phyloP scores from a whole-genome alignment of 148 eudicot species.

The Chenopodium suecicum region DNA sequence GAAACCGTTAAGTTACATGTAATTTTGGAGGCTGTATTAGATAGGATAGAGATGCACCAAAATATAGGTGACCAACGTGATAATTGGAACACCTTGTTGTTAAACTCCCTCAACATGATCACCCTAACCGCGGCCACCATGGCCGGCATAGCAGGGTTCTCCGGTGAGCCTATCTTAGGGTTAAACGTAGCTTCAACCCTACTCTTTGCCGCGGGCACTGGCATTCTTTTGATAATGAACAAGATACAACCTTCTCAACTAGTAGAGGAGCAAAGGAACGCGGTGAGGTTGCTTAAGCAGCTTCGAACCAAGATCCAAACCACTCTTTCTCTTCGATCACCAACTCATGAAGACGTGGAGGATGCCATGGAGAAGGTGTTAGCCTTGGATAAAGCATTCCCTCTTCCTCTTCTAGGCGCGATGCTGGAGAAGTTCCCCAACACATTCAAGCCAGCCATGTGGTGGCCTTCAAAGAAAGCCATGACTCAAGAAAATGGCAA shows the following conservation, averaged over 20 bases:
- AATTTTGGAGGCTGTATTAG: constrained; percentile 47
- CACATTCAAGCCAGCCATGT: constrained; percentile 40
- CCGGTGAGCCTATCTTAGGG: background rate
- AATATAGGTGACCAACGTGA: constrained; percentile 54
- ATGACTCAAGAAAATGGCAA: background rate
- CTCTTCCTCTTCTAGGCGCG: constrained; percentile 59
- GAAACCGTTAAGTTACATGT: constrained; percentile 29
- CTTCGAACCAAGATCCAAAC: constrained; percentile 41
- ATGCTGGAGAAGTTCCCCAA: constrained; percentile 67
- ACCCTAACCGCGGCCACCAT: constrained; percentile 65
- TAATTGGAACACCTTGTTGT: constrained; percentile 62
- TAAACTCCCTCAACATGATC: constrained; percentile 58
- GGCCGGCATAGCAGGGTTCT: constrained; percentile 38
- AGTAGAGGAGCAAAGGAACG: constrained; percentile 66
- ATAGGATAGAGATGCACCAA: constrained; percentile 70
- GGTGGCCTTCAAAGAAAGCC: constrained; percentile 42
- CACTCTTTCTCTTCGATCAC: constrained; percentile 17
- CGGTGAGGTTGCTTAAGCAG: constrained; percentile 52
- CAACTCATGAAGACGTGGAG: constrained; percentile 33
- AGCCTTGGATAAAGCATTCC: constrained; percentile 56
- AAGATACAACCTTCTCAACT: constrained; percentile 78
- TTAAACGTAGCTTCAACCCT: constrained; percentile 47
- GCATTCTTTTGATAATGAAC: constrained; percentile 53
- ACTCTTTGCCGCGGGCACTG: constrained; percentile 50
- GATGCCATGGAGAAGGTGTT: constrained; percentile 48